phyloP scores from a whole-genome alignment of 176 grass and related monocot genomes.

The Aegilops speltoides region DNA sequence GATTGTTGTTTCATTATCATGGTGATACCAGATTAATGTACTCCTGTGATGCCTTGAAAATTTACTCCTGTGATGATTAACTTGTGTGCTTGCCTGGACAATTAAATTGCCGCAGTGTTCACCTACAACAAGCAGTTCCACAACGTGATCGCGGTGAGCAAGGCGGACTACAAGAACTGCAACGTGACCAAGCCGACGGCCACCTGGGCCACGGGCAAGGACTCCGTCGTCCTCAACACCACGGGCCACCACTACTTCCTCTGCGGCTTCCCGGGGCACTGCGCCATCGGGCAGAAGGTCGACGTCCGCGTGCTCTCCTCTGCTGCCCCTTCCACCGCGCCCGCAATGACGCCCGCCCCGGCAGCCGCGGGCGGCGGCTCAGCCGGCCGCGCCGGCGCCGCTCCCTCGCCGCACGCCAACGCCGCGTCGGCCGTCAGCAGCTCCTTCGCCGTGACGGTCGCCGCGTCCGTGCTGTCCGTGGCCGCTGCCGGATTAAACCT shows the following conservation, averaged over 20 bases:
- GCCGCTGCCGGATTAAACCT: conserved; percentile 28
- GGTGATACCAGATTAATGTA: neutral
- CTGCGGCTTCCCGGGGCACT: conserved; percentile 75
- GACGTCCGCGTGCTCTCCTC: conserved; percentile 53
- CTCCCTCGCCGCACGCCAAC: conserved; percentile 37
- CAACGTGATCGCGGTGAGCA: conserved; percentile 82
- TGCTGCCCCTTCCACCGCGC: conserved; percentile 57
- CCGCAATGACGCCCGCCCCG: conserved; percentile 29
- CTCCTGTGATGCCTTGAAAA: too few relatives aligned
- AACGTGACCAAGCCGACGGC: conserved; percentile 44
- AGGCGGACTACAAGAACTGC: conserved; percentile 65
- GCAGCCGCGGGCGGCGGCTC: neutral
- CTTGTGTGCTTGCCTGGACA: neutral
- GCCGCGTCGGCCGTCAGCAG: neutral
- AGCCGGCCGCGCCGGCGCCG: neutral
- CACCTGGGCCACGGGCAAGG: conserved; percentile 73
- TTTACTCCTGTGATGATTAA: neutral
- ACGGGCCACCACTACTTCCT: conserved; percentile 80
- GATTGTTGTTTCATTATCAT: conserved; percentile 10
- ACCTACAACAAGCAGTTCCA: conserved; percentile 82
- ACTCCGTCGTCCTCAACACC: conserved; percentile 65
- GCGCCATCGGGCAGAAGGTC: conserved; percentile 73
- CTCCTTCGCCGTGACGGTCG: conserved; percentile 28
- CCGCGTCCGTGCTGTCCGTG: conserved; percentile 15
- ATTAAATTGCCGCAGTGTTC: conserved; percentile 51